These are phyloP conservation scores for Zygosaccharomyces rouxii DNA, from an alignment of 805 yeast genomes.

Conservation along the genomic window DNA sequence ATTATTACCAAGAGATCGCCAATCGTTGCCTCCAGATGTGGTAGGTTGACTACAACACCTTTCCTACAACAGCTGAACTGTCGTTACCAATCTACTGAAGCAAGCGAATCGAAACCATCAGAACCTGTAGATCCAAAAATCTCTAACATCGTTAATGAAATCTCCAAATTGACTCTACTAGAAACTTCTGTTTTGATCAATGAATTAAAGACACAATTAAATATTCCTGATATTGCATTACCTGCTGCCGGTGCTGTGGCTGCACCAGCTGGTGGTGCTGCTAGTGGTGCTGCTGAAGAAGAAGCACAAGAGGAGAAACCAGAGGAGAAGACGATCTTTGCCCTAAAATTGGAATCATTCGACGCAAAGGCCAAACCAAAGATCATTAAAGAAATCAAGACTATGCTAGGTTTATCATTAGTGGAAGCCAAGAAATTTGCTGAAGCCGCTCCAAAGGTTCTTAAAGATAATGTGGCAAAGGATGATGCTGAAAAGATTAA, in stretches of 20 bases:
- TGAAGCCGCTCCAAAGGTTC: conserved; percentile 92
- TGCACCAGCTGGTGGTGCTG: conserved; percentile 49
- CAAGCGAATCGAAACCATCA: conserved; percentile 47
- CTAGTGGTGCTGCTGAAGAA: conserved; percentile 65
- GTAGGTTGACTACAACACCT: conserved; percentile 10
- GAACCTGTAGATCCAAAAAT: conserved; percentile 83
- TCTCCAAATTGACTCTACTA: conserved; percentile 81
- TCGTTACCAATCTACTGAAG: conserved; percentile 51
- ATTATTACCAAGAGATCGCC: conserved; percentile 17
- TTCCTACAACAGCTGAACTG: conserved; percentile 13
- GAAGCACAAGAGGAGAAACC: conserved; percentile 69
- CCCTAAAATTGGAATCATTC: conserved; percentile 86
- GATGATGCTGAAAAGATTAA: conserved; percentile 98
- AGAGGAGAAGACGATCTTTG: conserved; percentile 90
- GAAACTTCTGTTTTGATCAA: conserved; percentile 86
- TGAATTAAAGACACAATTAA: conserved; percentile 74
- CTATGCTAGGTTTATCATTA: conserved; percentile 81
- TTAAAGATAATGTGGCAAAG: conserved; percentile 93
- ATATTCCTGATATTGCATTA: conserved; percentile 89
- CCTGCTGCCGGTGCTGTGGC: conserved; percentile 64
- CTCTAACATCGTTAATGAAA: conserved; percentile 79
- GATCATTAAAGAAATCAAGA: conserved; percentile 95
- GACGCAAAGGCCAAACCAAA: conserved; percentile 95
- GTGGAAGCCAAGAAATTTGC: conserved; percentile 98
- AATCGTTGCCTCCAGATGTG: conserved; percentile 9